phyloP scores from a whole-genome alignment of 2,329 filamentous ascomycete genomes.

The Ceratocystis variospora region DNA sequence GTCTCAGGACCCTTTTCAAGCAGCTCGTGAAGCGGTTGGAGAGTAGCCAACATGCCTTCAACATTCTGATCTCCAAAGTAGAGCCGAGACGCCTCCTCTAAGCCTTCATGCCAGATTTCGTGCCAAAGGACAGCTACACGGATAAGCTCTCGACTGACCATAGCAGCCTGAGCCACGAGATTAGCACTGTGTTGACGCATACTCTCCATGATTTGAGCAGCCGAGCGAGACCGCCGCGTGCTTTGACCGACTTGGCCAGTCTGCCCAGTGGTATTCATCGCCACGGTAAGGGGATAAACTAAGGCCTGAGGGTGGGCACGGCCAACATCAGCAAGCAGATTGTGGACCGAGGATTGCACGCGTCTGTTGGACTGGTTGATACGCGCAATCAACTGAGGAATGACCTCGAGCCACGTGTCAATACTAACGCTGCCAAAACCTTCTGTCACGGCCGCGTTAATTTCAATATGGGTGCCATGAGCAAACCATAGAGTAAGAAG shows the following conservation, averaged over 20 bases:
- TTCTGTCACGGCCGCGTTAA: slow-evolving; percentile 76
- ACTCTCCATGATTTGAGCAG: slow-evolving; percentile 89
- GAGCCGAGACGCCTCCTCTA: slow-evolving; percentile 88
- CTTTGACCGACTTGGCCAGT: slow-evolving; percentile 38
- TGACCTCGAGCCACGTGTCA: slow-evolving; percentile 97
- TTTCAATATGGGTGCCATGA: slow-evolving; percentile 76
- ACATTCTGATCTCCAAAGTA: slow-evolving; percentile 98
- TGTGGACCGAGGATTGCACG: slow-evolving; percentile 82
- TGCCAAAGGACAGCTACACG: slow-evolving; percentile 96
- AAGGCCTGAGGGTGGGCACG: slow-evolving; percentile 89
- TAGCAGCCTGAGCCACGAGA: slow-evolving; percentile 86
- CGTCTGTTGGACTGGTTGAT: slow-evolving; percentile 91
- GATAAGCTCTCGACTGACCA: slow-evolving; percentile 92
- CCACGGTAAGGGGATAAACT: slow-evolving; percentile 92
- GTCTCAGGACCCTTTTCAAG: slow-evolving; percentile 87
- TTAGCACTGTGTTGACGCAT: slow-evolving; percentile 90
- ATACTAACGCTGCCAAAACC: slow-evolving; percentile 86
- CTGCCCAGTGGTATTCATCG: slow-evolving; percentile 65
- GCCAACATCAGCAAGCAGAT: slow-evolving; percentile 81
- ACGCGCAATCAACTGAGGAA: slow-evolving; percentile 88
- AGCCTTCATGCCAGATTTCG: slow-evolving; percentile 94
- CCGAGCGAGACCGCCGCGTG: slow-evolving; percentile 70
- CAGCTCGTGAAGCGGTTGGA: slow-evolving; percentile 82
- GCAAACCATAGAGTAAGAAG: slow-evolving; percentile 93
- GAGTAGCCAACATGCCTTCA: slow-evolving; percentile 86